Conservation (phyloP, 2,329 filamentous ascomycete species). For the Pseudocercospora pini-densiflorae region DNA sequence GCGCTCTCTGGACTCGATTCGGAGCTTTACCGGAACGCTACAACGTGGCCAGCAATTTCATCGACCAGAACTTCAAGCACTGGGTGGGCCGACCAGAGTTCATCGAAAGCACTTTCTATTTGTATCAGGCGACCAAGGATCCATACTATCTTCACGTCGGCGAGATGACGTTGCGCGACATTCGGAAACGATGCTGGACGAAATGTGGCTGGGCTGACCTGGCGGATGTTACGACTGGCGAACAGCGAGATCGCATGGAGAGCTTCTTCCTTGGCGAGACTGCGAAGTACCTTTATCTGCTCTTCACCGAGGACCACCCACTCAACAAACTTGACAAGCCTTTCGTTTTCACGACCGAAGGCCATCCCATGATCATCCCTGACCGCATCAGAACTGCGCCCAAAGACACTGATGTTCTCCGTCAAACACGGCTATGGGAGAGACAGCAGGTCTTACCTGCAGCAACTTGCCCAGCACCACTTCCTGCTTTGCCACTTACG, state of each 20-base stretch:
- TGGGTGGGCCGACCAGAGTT: conserved; percentile 97
- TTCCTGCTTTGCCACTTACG: conserved; percentile 65
- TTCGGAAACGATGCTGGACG: conserved; percentile 86
- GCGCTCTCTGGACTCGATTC: conserved; percentile 92
- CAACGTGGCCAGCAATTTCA: conserved; percentile 68
- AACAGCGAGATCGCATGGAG: conserved; percentile 94
- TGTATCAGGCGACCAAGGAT: conserved; percentile 92
- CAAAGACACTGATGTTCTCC: neutral
- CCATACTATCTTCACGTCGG: conserved; percentile 96
- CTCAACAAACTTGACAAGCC: conserved; percentile 84
- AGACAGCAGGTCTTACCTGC: conserved; percentile 32
- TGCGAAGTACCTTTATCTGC: conserved; percentile 90
- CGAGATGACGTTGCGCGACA: conserved; percentile 91
- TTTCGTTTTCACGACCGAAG: conserved; percentile 95
- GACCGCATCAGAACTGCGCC: conserved; percentile 4
- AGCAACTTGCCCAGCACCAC: conserved; percentile 70
- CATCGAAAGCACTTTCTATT: conserved; percentile 93
- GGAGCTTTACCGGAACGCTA: conserved; percentile 93
- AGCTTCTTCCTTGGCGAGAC: conserved; percentile 98
- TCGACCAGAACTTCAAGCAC: conserved; percentile 88
- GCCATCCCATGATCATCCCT: conserved; percentile 84
- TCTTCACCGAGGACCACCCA: conserved; percentile 85
- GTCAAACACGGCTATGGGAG: conserved; percentile 9
- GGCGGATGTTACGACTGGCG: conserved; percentile 64
- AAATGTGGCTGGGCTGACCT: conserved; percentile 92